These are phyloP conservation scores for Solanum paucissectum DNA, from an alignment of 257 asterid species.

Conservation along the genomic window DNA sequence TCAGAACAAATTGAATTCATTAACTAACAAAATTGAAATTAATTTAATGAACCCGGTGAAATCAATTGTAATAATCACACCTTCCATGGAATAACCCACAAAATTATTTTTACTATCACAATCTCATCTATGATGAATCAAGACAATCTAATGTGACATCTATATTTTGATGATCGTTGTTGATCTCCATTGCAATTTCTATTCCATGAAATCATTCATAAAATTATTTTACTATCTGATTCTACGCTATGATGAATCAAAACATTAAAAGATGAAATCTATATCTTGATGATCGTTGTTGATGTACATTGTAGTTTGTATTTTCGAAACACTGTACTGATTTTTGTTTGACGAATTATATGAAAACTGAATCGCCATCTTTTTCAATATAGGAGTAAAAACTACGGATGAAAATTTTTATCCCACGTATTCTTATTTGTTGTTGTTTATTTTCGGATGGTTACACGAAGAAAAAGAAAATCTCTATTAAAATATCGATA, in stretches of 20 bases:
- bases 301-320: neutral
- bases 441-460: neutral
- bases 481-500: neutral
- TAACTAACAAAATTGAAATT: no score
- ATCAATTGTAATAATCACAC: no score
- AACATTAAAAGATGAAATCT: no score
- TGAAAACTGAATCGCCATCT: neutral
- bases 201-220: no score
- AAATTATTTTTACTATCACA: no score
- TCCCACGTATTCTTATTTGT: neutral
- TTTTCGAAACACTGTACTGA: no score
- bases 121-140: neutral
- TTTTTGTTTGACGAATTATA: no score
- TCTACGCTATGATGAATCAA: no score
- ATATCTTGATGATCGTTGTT: neutral
- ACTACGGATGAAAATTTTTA: no score
- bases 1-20: no score
- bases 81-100: neutral
- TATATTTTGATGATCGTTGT: neutral
- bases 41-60: neutral
- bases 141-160: neutral
- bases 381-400: no score
- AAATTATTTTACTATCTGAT: no score
- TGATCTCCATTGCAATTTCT: neutral
- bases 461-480: neutral